Evolutionary conservation across 768 basidiomycete genomes (phyloP).

Genomic region (Suillus americanus): DNA sequence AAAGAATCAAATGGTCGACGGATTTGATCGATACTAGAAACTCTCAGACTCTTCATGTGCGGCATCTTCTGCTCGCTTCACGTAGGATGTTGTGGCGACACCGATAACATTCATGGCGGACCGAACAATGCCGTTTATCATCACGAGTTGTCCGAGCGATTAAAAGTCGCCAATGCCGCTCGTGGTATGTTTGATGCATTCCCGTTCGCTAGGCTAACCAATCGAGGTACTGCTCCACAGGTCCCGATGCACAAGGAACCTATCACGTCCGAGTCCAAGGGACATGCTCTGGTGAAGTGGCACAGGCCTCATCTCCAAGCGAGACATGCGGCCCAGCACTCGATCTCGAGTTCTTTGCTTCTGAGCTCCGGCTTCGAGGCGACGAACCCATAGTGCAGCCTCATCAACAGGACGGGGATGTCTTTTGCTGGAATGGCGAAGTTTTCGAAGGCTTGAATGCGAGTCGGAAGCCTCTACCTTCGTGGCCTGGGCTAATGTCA

Average conservation of each 20-base stretch:
- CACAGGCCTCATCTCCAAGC: not conserved
- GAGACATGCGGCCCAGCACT: slow-evolving; percentile 12
- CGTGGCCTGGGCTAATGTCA: slow-evolving; percentile 10
- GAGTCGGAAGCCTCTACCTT: slow-evolving; percentile 15
- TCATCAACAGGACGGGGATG: slow-evolving; percentile 52
- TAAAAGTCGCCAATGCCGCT: slow-evolving; percentile 51
- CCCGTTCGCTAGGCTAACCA: not conserved
- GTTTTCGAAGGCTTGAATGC: slow-evolving; percentile 86
- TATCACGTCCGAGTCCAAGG: slow-evolving; percentile 21
- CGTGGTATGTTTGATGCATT: slow-evolving; percentile 47
- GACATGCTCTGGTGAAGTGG: not conserved
- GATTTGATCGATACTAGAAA: not conserved
- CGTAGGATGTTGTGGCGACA: slow-evolving; percentile 13
- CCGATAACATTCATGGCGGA: not conserved
- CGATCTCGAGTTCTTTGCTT: slow-evolving; percentile 61
- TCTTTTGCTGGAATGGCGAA: slow-evolving; percentile 89
- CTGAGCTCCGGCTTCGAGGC: slow-evolving; percentile 77
- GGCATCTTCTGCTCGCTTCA: slow-evolving; percentile 61
- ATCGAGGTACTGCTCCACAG: slow-evolving; percentile 33
- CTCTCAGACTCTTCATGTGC: slow-evolving; percentile 50
- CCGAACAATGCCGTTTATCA: slow-evolving; percentile 18
- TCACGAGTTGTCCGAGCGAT: slow-evolving; percentile 25
- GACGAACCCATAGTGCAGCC: slow-evolving; percentile 60
- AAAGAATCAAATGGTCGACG: not conserved
- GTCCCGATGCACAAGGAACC: slow-evolving; percentile 61